Percentiles rank a stretch among this genome's conserved stretches.
phyloP scores from a whole-genome alignment of 345 rosid species.

The Boechera stricta region DNA sequence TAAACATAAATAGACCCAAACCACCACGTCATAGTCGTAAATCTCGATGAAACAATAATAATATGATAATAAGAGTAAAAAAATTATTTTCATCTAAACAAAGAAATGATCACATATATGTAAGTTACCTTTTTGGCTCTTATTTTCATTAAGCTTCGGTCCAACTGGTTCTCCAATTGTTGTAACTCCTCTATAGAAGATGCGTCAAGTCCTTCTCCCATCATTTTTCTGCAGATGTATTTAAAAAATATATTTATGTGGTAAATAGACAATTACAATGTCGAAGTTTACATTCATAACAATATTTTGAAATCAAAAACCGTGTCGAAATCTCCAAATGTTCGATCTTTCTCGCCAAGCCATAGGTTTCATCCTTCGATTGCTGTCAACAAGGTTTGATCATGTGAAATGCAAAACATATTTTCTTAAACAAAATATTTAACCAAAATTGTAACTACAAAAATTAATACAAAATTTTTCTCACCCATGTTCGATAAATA shows the following conservation, averaged over 20 bases:
- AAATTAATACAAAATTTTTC: not conserved
- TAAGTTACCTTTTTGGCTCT: constrained; percentile 78
- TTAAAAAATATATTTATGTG: no score
- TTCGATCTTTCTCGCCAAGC: constrained; percentile 71
- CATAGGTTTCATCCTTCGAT: constrained; percentile 51
- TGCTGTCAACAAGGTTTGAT: constrained; percentile 30
- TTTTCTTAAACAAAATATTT: no score
- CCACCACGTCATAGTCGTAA: constrained; percentile 17
- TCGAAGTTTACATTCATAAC: not conserved
- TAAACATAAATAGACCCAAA: not conserved
- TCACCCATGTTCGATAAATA: not conserved
- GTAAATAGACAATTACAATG: not conserved
- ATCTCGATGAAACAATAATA: not conserved
- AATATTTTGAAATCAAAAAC: constrained; percentile 39
- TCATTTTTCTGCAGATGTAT: constrained; percentile 52
- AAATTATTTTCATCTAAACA: not conserved
- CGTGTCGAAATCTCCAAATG: constrained; percentile 66
- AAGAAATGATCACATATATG: not conserved
- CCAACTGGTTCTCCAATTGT: constrained; percentile 75
- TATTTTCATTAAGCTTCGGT: constrained; percentile 69
- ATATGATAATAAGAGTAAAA: not conserved
- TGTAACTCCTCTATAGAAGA: constrained; percentile 75
- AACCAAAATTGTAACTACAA: not conserved
- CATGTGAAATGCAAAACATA: not conserved
- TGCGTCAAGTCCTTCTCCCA: constrained; percentile 72